Percentiles rank a stretch among this genome's conserved stretches.
Conservation (phyloP, 192 early-diverging fungal species). For the Linnemannia elongata region DNA sequence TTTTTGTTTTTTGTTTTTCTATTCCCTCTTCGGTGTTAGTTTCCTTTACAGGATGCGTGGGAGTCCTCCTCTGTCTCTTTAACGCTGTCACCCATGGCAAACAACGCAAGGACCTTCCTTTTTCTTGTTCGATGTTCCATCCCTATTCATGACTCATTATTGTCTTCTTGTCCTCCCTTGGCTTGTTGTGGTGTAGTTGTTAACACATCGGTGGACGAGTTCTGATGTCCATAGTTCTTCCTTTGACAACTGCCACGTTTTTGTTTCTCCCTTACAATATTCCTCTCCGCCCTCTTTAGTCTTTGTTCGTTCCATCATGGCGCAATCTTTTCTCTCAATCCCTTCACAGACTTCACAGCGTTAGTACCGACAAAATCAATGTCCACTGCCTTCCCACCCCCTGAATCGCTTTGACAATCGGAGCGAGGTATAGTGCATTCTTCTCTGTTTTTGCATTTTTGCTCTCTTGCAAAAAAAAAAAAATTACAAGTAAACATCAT, state of each 20-base stretch:
- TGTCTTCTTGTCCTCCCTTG: no score
- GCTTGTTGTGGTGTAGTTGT: no score
- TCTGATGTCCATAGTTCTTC: background rate
- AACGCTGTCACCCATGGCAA: background rate
- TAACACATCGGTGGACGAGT: no score
- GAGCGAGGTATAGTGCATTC: no score
- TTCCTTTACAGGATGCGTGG: conserved; percentile 1
- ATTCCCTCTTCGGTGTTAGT: background rate
- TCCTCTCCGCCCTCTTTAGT: background rate
- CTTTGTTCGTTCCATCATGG: background rate
- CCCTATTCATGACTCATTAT: background rate
- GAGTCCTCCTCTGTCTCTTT: background rate
- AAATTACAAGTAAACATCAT: background rate
- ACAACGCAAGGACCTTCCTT: background rate
- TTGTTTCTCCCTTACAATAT: background rate
- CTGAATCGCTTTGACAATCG: no score
- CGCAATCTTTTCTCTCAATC: background rate
- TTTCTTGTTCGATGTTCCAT: background rate
- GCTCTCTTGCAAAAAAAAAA: background rate
- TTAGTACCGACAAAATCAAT: no score
- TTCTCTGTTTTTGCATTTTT: background rate
- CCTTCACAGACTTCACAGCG: no score
- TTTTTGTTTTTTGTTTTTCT: background rate
- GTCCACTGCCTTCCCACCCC: no score
- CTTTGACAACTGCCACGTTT: background rate